Evolutionary conservation across 805 yeast genomes (phyloP).

Genomic region (Wickerhamiella sorbophila): DNA sequence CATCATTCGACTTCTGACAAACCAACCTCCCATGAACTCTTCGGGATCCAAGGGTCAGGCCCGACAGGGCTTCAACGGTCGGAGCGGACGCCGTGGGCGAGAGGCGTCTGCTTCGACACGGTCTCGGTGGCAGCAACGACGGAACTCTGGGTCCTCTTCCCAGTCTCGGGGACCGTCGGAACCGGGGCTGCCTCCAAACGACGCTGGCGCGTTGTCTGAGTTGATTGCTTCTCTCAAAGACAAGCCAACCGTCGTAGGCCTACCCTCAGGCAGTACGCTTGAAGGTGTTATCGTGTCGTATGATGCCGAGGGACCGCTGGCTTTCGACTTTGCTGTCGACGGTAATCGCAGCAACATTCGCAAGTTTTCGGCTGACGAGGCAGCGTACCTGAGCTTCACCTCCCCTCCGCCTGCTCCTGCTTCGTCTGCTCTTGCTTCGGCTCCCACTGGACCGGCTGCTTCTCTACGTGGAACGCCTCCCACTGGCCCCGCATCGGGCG

Average conservation of each 20-base stretch:
- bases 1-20: background rate
- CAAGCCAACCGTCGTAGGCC: background rate
- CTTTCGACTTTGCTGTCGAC: background rate
- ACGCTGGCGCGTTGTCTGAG: background rate
- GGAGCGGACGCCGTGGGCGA: conserved; percentile 9
- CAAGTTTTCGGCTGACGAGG: background rate
- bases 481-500: background rate
- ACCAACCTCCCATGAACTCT: conserved; percentile 7
- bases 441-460: background rate
- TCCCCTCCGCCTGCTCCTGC: background rate
- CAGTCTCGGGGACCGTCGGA: background rate
- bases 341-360: background rate
- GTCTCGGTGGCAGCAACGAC: background rate
- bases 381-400: background rate
- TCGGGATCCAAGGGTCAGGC: conserved; percentile 5
- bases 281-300: background rate
- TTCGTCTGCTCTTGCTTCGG: background rate
- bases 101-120: conserved; percentile 2
- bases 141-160: background rate
- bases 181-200: background rate
- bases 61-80: conserved; percentile 2
- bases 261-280: background rate
- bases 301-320: background rate
- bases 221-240: background rate
- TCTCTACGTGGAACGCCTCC: background rate